A percentile compares a stretch with the other conserved stretches of the same genome.
Evolutionary conservation across 2,329 filamentous ascomycete genomes (phyloP).

Genomic region (Blastomyces emzantsi): DNA sequence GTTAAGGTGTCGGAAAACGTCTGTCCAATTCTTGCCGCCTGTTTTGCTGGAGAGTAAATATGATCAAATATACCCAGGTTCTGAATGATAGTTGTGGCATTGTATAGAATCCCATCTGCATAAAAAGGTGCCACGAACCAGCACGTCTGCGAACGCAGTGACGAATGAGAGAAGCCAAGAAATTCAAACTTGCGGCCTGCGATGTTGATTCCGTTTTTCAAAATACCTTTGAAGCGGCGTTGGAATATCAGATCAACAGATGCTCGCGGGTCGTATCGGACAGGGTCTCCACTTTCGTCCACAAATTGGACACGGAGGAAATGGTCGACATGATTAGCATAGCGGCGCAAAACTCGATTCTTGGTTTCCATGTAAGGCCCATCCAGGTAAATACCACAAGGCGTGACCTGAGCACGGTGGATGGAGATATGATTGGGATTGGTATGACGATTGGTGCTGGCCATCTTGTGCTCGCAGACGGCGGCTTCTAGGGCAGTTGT

Average conservation of each 20-base stretch:
- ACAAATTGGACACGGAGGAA: slow-evolving; percentile 64
- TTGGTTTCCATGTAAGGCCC: slow-evolving; percentile 52
- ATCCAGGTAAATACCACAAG: slow-evolving; percentile 44
- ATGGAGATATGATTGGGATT: slow-evolving; percentile 41
- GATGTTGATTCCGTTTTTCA: slow-evolving; percentile 53
- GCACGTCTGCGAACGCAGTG: slow-evolving; percentile 57
- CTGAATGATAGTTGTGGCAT: slow-evolving; percentile 36
- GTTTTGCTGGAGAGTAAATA: slow-evolving; percentile 49
- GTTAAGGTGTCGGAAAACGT: slow-evolving; percentile 68
- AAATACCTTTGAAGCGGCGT: slow-evolving; percentile 50
- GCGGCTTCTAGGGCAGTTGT: slow-evolving; percentile 5
- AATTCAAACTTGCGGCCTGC: slow-evolving; percentile 57
- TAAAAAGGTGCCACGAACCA: slow-evolving; percentile 52
- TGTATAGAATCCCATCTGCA: slow-evolving; percentile 22
- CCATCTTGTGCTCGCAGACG: neutral
- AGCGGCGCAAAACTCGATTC: slow-evolving; percentile 63
- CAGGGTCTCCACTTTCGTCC: slow-evolving; percentile 60
- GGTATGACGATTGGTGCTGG: slow-evolving; percentile 1
- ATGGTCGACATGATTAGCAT: slow-evolving; percentile 48
- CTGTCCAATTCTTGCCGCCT: slow-evolving; percentile 51
- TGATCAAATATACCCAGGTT: slow-evolving; percentile 42
- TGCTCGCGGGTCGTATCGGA: slow-evolving; percentile 48
- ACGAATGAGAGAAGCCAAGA: slow-evolving; percentile 72
- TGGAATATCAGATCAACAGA: slow-evolving; percentile 47
- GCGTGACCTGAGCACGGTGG: slow-evolving; percentile 52